A percentile compares a stretch with the other conserved stretches of the same genome.
Conservation (phyloP, 2,329 filamentous ascomycete genomes). For the Sarocladium oryzae region DNA sequence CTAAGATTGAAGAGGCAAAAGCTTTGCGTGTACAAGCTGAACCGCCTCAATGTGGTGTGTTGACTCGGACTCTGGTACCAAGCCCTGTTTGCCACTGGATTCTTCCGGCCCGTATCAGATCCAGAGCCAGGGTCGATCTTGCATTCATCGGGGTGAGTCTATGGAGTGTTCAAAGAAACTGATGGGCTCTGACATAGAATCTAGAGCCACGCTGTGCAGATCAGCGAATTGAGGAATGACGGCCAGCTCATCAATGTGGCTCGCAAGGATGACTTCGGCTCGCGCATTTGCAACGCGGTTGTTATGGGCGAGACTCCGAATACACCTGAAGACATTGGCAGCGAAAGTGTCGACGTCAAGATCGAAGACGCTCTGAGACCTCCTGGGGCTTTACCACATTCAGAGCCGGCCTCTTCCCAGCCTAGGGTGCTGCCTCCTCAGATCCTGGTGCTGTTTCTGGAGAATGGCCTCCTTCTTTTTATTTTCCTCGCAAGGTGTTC, state of each 20-base stretch:
- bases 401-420: neutral
- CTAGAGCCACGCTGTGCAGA: constrained; percentile 71
- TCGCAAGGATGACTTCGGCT: constrained; percentile 72
- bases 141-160: constrained; percentile 71
- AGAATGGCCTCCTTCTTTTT: constrained; percentile 68
- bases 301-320: constrained; percentile 54
- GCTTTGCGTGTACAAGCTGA: neutral
- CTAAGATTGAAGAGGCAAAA: constrained; percentile 30
- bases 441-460: constrained; percentile 68
- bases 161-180: neutral
- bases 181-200: neutral
- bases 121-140: constrained; percentile 67
- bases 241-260: constrained; percentile 69
- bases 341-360: constrained; percentile 24
- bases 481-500: constrained; percentile 54
- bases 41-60: constrained; percentile 51
- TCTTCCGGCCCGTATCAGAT: constrained; percentile 71
- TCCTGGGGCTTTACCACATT: neutral
- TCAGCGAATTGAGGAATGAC: constrained; percentile 66
- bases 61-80: constrained; percentile 71
- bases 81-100: constrained; percentile 73
- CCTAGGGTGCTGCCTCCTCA: constrained; percentile 59
- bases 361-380: constrained; percentile 24
- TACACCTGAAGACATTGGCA: constrained; percentile 26
- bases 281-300: constrained; percentile 70